Percentiles rank a stretch among this genome's conserved stretches.
These are phyloP conservation scores for Lepiota brunneoincarnata DNA, from an alignment of 768 basidiomycete species.

Conservation along the genomic window DNA sequence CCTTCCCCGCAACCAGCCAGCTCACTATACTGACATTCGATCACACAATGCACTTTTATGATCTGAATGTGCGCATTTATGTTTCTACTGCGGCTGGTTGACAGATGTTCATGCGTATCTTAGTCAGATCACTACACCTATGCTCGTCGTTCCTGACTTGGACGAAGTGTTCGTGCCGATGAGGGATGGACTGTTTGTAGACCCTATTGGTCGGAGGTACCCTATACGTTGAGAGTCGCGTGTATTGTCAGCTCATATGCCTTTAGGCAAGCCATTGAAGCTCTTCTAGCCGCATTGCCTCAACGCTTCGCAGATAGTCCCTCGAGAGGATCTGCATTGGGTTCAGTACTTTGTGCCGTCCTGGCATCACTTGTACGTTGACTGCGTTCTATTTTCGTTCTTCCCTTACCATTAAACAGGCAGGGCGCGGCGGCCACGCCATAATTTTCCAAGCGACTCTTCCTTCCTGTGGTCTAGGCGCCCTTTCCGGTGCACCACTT, in stretches of 20 bases:
- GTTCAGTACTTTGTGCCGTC: constrained; percentile 70
- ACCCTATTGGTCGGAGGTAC: constrained; percentile 69
- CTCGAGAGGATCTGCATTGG: constrained; percentile 62
- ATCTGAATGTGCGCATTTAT: constrained; percentile 67
- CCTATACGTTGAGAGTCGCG: constrained; percentile 18
- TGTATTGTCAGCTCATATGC: neutral
- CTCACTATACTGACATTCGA: constrained; percentile 88
- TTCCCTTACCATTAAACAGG: constrained; percentile 29
- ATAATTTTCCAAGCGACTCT: constrained; percentile 68
- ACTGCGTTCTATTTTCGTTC: neutral
- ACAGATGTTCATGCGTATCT: constrained; percentile 22
- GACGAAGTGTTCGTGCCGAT: constrained; percentile 92
- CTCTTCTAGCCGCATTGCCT: constrained; percentile 64
- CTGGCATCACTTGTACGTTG: constrained; percentile 67
- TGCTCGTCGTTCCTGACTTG: constrained; percentile 84
- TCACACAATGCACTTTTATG: constrained; percentile 78
- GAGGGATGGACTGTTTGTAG: constrained; percentile 68
- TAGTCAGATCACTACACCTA: constrained; percentile 53
- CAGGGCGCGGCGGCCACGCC: constrained; percentile 75
- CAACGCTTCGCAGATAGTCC: constrained; percentile 50
- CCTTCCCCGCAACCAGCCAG: constrained; percentile 50
- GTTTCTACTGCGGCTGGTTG: constrained; percentile 12
- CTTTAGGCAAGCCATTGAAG: constrained; percentile 58
- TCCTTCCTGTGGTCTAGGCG: constrained; percentile 73
- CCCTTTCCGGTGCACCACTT: constrained; percentile 49